Evolutionary conservation across 805 yeast species (phyloP).

Genomic region (Lachancea waltii): DNA sequence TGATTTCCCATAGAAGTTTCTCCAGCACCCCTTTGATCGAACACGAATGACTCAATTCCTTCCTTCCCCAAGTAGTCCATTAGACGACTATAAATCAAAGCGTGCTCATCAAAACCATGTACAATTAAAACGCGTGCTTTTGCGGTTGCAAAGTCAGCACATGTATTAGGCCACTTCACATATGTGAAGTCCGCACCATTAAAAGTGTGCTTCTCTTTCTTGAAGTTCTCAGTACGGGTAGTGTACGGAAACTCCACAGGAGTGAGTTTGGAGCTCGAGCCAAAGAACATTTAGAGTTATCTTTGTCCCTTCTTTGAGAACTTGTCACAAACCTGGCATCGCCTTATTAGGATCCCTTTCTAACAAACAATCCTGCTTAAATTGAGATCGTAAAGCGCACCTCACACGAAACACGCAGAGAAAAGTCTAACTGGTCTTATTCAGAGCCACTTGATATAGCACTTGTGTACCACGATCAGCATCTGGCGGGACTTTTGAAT

Average conservation of each 20-base stretch:
- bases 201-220: conserved; percentile 20
- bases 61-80: conserved; percentile 44
- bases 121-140: conserved; percentile 55
- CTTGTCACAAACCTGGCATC: background rate
- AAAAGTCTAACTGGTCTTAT: too few species aligned
- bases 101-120: conserved; percentile 68
- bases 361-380: too few species aligned
- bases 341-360: background rate
- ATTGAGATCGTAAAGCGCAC: too few species aligned
- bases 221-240: conserved; percentile 18
- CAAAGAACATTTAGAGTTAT: conserved; percentile 6
- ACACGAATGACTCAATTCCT: conserved; percentile 63
- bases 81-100: conserved; percentile 42
- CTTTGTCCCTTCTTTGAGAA: background rate
- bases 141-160: background rate
- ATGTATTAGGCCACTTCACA: conserved; percentile 23
- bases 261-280: background rate
- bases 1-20: conserved; percentile 48
- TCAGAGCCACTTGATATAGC: too few species aligned
- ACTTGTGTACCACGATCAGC: too few species aligned
- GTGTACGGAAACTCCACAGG: conserved; percentile 23
- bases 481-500: too few species aligned
- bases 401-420: too few species aligned
- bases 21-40: conserved; percentile 75
- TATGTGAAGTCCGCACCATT: conserved; percentile 28